phyloP scores from a whole-genome alignment of 2,329 filamentous ascomycete genomes.

The Geosmithia flava region DNA sequence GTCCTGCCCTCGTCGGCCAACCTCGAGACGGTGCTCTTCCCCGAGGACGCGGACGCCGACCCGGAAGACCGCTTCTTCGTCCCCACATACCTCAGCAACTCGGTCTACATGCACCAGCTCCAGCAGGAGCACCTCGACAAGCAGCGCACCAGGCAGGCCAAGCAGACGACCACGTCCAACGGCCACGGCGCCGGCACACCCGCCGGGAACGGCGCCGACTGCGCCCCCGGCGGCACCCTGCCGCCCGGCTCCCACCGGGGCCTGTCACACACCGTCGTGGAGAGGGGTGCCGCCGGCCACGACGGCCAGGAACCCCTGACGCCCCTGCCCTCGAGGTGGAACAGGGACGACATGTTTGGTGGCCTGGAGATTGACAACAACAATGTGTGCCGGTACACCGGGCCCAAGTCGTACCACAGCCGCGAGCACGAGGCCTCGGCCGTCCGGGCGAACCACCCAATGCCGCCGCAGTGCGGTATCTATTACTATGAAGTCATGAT shows the following conservation, averaged over 20 bases:
- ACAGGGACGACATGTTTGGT: slow-evolving; percentile 59
- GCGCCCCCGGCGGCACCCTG: slow-evolving; percentile 12
- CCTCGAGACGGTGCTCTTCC: background rate
- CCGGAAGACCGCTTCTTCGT: slow-evolving; percentile 47
- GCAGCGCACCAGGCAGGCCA: slow-evolving; percentile 37
- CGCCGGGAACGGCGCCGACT: slow-evolving; percentile 33
- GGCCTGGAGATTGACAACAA: slow-evolving; percentile 53
- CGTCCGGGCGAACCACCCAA: slow-evolving; percentile 71
- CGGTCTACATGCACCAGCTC: slow-evolving; percentile 65
- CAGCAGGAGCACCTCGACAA: slow-evolving; percentile 57
- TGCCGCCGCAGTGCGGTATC: slow-evolving; percentile 81
- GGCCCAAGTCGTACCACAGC: slow-evolving; percentile 30
- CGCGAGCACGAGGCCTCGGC: slow-evolving; percentile 66
- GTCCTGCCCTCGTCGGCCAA: background rate
- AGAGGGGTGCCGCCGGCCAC: slow-evolving; percentile 74
- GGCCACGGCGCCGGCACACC: slow-evolving; percentile 32
- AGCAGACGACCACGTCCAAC: slow-evolving; percentile 6
- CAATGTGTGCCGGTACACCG: background rate
- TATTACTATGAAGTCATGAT: slow-evolving; percentile 79
- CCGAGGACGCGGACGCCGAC: background rate
- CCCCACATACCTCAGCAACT: slow-evolving; percentile 71
- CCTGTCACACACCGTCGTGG: slow-evolving; percentile 66
- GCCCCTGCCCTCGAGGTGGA: slow-evolving; percentile 75
- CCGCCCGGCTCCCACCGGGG: slow-evolving; percentile 52
- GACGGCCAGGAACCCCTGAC: slow-evolving; percentile 47